phyloP scores from a whole-genome alignment of 352 stramenopile genomes.

The Phytophthora constricta region DNA sequence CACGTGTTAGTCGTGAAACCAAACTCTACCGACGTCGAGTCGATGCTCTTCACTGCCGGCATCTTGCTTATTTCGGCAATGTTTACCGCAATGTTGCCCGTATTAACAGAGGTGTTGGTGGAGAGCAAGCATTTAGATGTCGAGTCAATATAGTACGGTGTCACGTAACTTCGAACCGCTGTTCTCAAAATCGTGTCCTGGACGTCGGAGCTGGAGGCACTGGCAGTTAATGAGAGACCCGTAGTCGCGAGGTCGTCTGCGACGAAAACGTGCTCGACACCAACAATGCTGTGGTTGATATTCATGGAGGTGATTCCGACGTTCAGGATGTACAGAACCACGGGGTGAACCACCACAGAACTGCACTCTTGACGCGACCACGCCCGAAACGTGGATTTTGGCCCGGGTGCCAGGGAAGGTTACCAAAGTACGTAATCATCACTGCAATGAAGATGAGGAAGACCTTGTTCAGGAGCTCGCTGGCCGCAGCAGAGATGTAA shows the following conservation, averaged over 20 bases:
- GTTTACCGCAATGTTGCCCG: constrained; percentile 11
- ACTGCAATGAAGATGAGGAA: constrained; percentile 50
- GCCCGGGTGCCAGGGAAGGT: constrained; percentile 40
- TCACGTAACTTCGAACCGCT: constrained; percentile 31
- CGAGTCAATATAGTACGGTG: constrained; percentile 39
- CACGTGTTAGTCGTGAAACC: constrained; percentile 46
- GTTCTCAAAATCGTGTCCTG: constrained; percentile 49
- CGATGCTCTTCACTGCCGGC: constrained; percentile 37
- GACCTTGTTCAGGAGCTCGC: constrained; percentile 33
- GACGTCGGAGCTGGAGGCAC: constrained; percentile 18
- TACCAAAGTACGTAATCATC: constrained; percentile 46
- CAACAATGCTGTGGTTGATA: constrained; percentile 41
- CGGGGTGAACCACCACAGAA: constrained; percentile 41
- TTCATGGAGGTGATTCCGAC: constrained; percentile 47
- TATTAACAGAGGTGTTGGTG: not conserved
- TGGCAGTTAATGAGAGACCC: not conserved
- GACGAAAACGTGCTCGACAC: constrained; percentile 42
- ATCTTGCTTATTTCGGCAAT: constrained; percentile 33
- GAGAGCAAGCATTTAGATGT: constrained; percentile 36
- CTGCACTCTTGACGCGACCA: constrained; percentile 34
- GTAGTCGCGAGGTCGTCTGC: constrained; percentile 34
- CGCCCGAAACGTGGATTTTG: constrained; percentile 25
- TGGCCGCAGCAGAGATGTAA: constrained; percentile 37
- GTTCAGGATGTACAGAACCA: constrained; percentile 49
- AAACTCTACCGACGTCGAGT: constrained; percentile 44